A percentile compares a stretch with the other conserved stretches of the same genome.
phyloP scores from a whole-genome alignment of 257 asterid species.

The Plantago major region DNA sequence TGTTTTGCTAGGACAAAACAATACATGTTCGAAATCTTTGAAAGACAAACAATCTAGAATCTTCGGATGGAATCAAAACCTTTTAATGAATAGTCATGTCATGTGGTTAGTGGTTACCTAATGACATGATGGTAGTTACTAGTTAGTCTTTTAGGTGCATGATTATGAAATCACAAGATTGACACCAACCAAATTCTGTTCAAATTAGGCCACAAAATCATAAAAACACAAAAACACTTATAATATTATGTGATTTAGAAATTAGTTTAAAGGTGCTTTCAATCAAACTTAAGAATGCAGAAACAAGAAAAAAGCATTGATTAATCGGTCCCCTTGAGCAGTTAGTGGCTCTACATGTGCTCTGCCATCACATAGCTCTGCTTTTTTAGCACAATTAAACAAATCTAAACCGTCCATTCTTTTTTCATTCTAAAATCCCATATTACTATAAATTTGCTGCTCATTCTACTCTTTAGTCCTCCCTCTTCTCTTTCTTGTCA shows the following conservation, averaged over 20 bases:
- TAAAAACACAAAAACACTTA: too few species aligned
- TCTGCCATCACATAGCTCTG: constrained; percentile 50
- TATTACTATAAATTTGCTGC: constrained; percentile 33
- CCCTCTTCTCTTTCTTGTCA: constrained; percentile 21
- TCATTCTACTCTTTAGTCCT: constrained; percentile 25
- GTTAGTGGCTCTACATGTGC: constrained; percentile 73
- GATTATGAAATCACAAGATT: constrained; percentile 28
- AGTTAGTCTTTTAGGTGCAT: constrained; percentile 26
- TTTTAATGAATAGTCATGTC: constrained; percentile 3
- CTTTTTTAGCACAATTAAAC: constrained; percentile 31
- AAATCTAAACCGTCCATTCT: constrained; percentile 65
- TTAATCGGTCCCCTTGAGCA: constrained; percentile 18
- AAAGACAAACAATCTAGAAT: not conserved
- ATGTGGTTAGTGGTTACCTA: constrained; percentile 9
- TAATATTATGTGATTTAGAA: not conserved
- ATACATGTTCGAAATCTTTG: not conserved
- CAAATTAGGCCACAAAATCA: constrained; percentile 18
- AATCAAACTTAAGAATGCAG: constrained; percentile 3
- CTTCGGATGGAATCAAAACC: not conserved
- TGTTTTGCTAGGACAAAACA: not conserved
- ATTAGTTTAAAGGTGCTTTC: not conserved
- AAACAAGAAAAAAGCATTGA: not conserved
- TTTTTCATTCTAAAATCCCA: constrained; percentile 18
- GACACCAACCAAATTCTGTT: constrained; percentile 29
- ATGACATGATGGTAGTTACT: constrained; percentile 1